Conservation (phyloP, 2,329 filamentous ascomycete genomes). For the Penicillium corylophilum region DNA sequence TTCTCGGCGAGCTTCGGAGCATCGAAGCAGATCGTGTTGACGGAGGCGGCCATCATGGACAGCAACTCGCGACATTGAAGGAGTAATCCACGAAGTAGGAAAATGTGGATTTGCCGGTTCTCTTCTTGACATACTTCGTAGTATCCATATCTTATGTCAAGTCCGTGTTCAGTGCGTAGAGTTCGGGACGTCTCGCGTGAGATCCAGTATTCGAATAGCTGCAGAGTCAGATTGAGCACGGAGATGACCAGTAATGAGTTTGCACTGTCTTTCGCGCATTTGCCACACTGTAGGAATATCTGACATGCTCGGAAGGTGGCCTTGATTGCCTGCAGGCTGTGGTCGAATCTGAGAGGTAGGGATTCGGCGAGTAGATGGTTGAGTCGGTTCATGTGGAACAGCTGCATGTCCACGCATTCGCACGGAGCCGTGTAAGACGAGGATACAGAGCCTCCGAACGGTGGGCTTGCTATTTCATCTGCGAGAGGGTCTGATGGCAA, state of each 20-base stretch:
- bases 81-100: slow-evolving; percentile 29
- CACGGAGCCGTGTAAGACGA: slow-evolving; percentile 22
- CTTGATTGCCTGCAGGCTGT: slow-evolving; percentile 33
- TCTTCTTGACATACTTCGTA: slow-evolving; percentile 33
- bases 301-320: slow-evolving; percentile 31
- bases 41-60: slow-evolving; percentile 20
- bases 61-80: slow-evolving; percentile 30
- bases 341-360: slow-evolving; percentile 31
- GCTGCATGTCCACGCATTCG: slow-evolving; percentile 32
- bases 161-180: slow-evolving; percentile 13
- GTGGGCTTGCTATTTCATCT: slow-evolving; percentile 27
- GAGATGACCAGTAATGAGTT: slow-evolving; percentile 31
- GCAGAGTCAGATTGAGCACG: slow-evolving; percentile 30
- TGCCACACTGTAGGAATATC: slow-evolving; percentile 30
- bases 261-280: slow-evolving; percentile 31
- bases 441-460: slow-evolving; percentile 29
- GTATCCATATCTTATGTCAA: slow-evolving; percentile 30
- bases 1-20: slow-evolving; percentile 11
- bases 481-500: slow-evolving; percentile 29
- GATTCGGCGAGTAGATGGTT: slow-evolving; percentile 28
- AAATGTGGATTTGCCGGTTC: slow-evolving; percentile 27
- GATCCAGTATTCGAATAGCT: slow-evolving; percentile 34
- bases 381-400: slow-evolving; percentile 33
- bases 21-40: slow-evolving; percentile 11
- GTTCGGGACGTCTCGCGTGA: slow-evolving; percentile 21